These are phyloP conservation scores for Vaccinium corymbosum DNA, from an alignment of 148 eudicot genomes.

Conservation along the genomic window DNA sequence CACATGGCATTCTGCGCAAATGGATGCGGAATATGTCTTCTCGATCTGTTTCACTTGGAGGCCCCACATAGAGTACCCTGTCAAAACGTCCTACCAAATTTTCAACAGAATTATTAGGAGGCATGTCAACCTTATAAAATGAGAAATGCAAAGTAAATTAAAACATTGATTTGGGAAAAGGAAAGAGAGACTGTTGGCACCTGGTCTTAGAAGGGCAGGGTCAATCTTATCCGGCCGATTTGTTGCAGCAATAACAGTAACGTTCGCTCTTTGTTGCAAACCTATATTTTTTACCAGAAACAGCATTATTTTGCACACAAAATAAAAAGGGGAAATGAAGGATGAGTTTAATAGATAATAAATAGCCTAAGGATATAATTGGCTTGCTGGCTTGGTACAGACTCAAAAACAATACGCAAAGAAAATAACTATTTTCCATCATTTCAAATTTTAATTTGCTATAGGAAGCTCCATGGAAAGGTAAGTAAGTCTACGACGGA, in stretches of 20 bases:
- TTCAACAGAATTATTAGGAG: background rate
- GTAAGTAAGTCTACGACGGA: background rate
- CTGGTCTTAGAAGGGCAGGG: slow-evolving; percentile 95
- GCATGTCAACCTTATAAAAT: slow-evolving; percentile 8
- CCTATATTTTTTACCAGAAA: slow-evolving; percentile 37
- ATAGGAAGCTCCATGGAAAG: background rate
- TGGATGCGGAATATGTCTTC: slow-evolving; percentile 73
- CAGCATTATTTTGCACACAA: background rate
- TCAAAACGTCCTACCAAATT: slow-evolving; percentile 79
- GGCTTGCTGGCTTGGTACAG: slow-evolving; percentile 1
- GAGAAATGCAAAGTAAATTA: background rate
- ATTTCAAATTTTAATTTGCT: background rate
- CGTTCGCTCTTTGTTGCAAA: slow-evolving; percentile 76
- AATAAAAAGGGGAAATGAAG: background rate
- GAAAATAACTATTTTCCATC: background rate
- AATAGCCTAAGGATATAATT: background rate
- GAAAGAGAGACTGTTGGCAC: slow-evolving; percentile 29
- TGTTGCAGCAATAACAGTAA: slow-evolving; percentile 95
- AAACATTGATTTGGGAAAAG: background rate
- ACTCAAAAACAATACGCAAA: background rate
- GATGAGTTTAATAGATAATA: background rate
- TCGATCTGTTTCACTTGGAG: slow-evolving; percentile 71
- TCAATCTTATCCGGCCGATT: slow-evolving; percentile 97
- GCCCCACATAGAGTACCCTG: slow-evolving; percentile 79
- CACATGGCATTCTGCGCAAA: slow-evolving; percentile 61